Conservation (phyloP, 176 grass and related monocot species). For the Aegilops bicornis region DNA sequence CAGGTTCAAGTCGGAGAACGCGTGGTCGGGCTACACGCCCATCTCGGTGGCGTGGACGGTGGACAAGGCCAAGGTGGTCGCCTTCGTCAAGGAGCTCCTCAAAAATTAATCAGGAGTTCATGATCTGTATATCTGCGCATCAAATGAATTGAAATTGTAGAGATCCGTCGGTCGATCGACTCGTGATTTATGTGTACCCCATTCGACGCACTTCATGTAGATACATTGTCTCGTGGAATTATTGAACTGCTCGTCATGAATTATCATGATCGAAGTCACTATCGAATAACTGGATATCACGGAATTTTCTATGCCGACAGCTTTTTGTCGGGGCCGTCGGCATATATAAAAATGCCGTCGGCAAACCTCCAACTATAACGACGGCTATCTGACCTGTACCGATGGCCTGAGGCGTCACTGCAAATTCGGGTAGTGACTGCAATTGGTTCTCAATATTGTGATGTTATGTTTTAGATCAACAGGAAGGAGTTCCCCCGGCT, state of each 20-base stretch:
- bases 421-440: too few species aligned
- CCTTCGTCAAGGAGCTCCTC: constrained; percentile 66
- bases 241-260: not conserved
- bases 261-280: not conserved
- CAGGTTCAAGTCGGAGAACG: constrained; percentile 76
- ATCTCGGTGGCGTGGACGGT: constrained; percentile 86
- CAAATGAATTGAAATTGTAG: constrained; percentile 6
- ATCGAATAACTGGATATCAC: too few species aligned
- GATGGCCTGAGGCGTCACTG: too few species aligned
- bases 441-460: too few species aligned
- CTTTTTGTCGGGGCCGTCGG: too few species aligned
- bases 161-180: not conserved
- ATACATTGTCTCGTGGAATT: not conserved
- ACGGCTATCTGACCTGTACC: too few species aligned
- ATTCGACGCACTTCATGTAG: not conserved
- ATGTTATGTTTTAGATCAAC: too few species aligned
- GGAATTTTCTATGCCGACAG: too few species aligned
- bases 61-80: constrained; percentile 56
- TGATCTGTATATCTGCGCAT: constrained; percentile 23
- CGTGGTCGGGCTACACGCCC: constrained; percentile 61
- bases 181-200: not conserved
- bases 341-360: too few species aligned
- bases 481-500: too few species aligned
- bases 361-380: too few species aligned
- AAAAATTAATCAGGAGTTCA: not conserved